Base-by-base conservation (phyloP, 768 basidiomycete species). In the Lactarius pseudohatsudake region DNA sequence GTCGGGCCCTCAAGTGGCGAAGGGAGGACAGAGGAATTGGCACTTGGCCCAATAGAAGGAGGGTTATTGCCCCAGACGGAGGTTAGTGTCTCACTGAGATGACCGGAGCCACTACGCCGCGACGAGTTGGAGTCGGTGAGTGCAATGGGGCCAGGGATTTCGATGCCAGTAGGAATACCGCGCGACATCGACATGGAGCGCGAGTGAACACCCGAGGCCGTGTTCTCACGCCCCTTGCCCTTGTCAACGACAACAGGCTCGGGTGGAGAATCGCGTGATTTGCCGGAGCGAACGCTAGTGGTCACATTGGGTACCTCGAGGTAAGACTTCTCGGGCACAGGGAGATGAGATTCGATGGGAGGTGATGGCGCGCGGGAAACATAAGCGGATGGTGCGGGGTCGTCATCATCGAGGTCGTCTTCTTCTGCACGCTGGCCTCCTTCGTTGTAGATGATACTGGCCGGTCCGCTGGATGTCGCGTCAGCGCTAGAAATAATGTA, bases 361-460 rank as follows among this genome's bases (percentile, higher is more conserved):
- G 65, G 75, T 34, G 86, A 87, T 22, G 81, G 83, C 4, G 84
- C 78, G 9, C 85, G 81, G 10, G 88, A 89, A 13, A 79, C 75
- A 3, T 85, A 79, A 50, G 82, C 80, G 64, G 82, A 79, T 1
- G 81, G 74, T 68, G 13, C 77, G 22, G 62, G 72, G 67, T 66
- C 77, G 64, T 81, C 85, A 15, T 75, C 73, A 67, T 90, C 88
- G 0, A 79, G 80, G 69, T 91, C 90, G 41, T 90, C 89, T 73
- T 92, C 90, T 41, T 90, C 89, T 5, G 83, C 80, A 62, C 89
- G 84, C 68, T 86, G 85, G 0, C 90, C 90, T 61, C 89, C 83
- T 76, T 92, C 90, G 73, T 90, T 92, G 77, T 90, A 92, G 13
- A 92, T 84, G 63, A 92, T 92, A 8, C 87, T 85, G 0, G 90